Evolutionary conservation across 176 grass and related monocot genomes (phyloP).

Genomic region (Hordeum vulgare): DNA sequence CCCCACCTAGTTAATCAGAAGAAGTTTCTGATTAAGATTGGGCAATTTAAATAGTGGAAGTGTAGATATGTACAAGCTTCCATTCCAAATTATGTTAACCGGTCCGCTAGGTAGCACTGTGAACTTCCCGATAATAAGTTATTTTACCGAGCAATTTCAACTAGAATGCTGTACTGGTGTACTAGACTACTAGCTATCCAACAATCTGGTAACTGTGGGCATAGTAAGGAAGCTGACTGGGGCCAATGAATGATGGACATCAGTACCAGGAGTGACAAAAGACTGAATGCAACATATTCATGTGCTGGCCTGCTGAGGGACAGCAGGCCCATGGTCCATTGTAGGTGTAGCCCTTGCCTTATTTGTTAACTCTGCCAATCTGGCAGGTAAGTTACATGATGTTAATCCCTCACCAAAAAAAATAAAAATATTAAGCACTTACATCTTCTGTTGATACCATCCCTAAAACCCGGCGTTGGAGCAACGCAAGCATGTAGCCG

Average conservation of each 20-base stretch:
- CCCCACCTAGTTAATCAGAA: not conserved
- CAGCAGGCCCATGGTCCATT: slow-evolving; percentile 34
- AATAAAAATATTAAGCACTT: slow-evolving; percentile 41
- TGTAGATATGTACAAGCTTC: not conserved
- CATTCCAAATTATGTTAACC: not conserved
- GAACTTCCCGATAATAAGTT: not conserved
- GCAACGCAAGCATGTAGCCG: slow-evolving; percentile 90
- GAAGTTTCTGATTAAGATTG: not conserved
- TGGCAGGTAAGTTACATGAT: slow-evolving; percentile 6
- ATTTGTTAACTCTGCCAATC: slow-evolving; percentile 35
- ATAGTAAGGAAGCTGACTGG: not conserved
- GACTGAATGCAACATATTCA: slow-evolving; percentile 33
- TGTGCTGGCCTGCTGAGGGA: slow-evolving; percentile 23
- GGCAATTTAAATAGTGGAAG: not conserved
- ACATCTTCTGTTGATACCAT: slow-evolving; percentile 54
- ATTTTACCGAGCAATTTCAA: slow-evolving; percentile 1
- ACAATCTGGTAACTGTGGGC: not conserved
- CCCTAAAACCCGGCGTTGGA: slow-evolving; percentile 47
- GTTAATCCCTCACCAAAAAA: slow-evolving; percentile 10
- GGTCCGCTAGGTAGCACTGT: not conserved
- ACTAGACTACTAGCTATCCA: not conserved
- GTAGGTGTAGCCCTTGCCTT: slow-evolving; percentile 8
- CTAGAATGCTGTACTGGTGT: not conserved
- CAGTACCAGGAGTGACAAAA: slow-evolving; percentile 38
- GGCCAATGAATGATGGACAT: slow-evolving; percentile 22